Evolutionary conservation across 257 asterid genomes (phyloP), one percentile per base, ranked within the genome.

Genomic region (Sherardia arvensis): DNA sequence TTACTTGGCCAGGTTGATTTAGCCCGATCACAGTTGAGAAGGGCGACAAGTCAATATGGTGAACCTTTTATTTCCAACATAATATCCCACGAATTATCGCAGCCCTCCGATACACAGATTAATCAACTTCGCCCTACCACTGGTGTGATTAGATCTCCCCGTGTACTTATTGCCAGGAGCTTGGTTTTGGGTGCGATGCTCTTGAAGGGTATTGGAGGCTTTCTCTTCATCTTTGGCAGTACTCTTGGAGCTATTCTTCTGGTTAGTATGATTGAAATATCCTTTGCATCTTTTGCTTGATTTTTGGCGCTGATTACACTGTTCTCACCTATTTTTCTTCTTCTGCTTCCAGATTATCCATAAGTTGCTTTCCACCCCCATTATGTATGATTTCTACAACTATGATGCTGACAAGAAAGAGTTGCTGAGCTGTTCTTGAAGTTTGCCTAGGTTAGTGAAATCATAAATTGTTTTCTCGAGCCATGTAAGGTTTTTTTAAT

Each of bases 331-430:
- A 47, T 22, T 66, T 25, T 2, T 28, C 59, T 21, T 61, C 51
- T 68, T 29, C 62, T 40, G 8, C 30, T 47, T 56, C 51, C 82
- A 93, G 99, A 78, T 87, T 64, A 28, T 93, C 79, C 95, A 87
- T 71, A 97, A 93, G 80, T 85, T 86, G 47, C 28, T 93, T 53
- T 32, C 81, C 40, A 68, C 91, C 7, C 95, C 97, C 25, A 75
- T 93, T 77, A 67, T 90, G 76, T 93, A 77, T 8, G 99, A 93
- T 76, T 93, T 93, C 81, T 93, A 93, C 85, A 93, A 93, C 80
- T 85, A 85, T 21, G 97, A 85, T 7, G 88, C 81, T 54, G 91
- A 85, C 76, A 81, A 74, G 76, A 84, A 85, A 69, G 99, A 85
- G 62, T 82, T 51, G 65, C 69, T 66, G 85, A 80, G 67, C 90